Conservation (phyloP, 306 rosid genomes). For the Trifolium pratense region DNA sequence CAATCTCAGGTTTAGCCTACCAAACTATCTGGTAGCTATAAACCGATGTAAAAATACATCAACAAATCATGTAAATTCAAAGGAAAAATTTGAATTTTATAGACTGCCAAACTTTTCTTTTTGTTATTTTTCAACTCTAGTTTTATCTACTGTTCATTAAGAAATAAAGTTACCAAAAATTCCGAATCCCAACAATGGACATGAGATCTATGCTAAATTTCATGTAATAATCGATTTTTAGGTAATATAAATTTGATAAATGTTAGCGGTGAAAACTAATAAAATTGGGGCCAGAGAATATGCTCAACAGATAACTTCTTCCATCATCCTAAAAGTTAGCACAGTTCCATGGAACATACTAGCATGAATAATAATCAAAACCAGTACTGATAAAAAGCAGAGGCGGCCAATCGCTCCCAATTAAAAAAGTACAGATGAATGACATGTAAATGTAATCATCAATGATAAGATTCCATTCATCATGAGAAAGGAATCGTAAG, state of each 20-base stretch:
- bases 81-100: neutral
- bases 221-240: neutral
- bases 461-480: slow-evolving; percentile 4
- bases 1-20: neutral
- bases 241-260: neutral
- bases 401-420: neutral
- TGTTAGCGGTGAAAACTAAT: neutral
- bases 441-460: neutral
- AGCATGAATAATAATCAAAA: neutral
- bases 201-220: neutral
- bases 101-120: neutral
- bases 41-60: neutral
- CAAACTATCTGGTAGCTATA: neutral
- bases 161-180: neutral
- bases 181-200: neutral
- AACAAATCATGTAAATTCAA: neutral
- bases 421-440: neutral
- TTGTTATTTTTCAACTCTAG: neutral
- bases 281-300: neutral
- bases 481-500: neutral
- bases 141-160: neutral
- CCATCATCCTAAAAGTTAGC: neutral
- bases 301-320: neutral
- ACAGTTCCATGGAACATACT: neutral
- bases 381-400: slow-evolving; percentile 16